Evolutionary conservation across 2,329 filamentous ascomycete species (phyloP).

Genomic region (Akanthomyces lecanii): DNA sequence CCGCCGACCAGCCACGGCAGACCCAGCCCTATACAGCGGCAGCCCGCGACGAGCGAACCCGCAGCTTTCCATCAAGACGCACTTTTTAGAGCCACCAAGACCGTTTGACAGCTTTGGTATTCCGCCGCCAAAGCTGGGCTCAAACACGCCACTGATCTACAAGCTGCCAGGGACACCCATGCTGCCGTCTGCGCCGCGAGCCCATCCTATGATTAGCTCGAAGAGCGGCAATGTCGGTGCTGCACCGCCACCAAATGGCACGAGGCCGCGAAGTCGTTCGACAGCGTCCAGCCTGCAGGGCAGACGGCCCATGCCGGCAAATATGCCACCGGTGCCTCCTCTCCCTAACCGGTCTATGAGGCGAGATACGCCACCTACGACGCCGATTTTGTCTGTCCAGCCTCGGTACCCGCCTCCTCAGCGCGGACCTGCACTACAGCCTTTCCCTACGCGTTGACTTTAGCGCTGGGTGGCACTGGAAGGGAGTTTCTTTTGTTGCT

Average conservation of each 20-base stretch:
- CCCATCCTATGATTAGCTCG: not conserved
- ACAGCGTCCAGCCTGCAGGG: not conserved
- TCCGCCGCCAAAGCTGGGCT: conserved; percentile 31
- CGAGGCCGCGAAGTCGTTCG: conserved; percentile 10
- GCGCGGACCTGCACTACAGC: not conserved
- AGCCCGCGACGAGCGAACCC: conserved; percentile 31
- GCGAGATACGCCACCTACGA: conserved; percentile 4
- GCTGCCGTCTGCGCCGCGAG: not conserved
- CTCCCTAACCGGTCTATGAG: conserved; percentile 17
- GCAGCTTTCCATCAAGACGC: conserved; percentile 55
- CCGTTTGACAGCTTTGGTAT: not conserved
- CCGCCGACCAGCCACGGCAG: conserved; percentile 26
- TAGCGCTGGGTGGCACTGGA: not conserved
- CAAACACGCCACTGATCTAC: conserved; percentile 34
- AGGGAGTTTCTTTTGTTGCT: not conserved
- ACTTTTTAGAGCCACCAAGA: conserved; percentile 60
- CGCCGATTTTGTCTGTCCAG: not conserved
- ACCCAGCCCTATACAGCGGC: conserved; percentile 16
- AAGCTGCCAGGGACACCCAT: conserved; percentile 5
- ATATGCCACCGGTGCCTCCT: conserved; percentile 19
- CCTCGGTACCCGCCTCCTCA: not conserved
- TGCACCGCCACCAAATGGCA: not conserved
- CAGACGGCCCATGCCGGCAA: not conserved
- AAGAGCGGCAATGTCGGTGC: not conserved
- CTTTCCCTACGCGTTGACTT: not conserved